A percentile compares a stretch with the other conserved stretches of the same genome.
These are phyloP conservation scores for Colletotrichum orbiculare DNA, from an alignment of 2,329 filamentous ascomycete genomes.

Conservation along the genomic window DNA sequence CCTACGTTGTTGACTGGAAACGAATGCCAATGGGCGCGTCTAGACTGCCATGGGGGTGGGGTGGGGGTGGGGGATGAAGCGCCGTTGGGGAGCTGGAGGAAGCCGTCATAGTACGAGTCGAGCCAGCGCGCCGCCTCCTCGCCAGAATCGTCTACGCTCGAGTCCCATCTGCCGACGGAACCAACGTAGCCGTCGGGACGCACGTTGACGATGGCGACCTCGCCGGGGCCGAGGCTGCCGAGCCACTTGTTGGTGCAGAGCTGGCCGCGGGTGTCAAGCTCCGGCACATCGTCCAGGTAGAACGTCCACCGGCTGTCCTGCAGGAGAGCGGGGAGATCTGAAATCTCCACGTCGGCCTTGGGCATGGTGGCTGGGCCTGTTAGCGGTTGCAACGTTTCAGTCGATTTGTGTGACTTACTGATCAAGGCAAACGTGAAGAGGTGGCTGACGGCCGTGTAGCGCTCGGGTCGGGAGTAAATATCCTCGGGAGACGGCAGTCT, in stretches of 20 bases:
- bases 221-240: slow-evolving; percentile 64
- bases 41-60: slow-evolving; percentile 31
- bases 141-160: slow-evolving; percentile 61
- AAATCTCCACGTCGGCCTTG: slow-evolving; percentile 73
- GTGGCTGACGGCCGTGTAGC: slow-evolving; percentile 75
- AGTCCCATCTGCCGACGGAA: slow-evolving; percentile 66
- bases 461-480: slow-evolving; percentile 72
- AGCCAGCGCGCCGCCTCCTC: slow-evolving; percentile 65
- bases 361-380: slow-evolving; percentile 62
- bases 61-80: slow-evolving; percentile 27
- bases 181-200: slow-evolving; percentile 81
- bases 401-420: slow-evolving; percentile 57
- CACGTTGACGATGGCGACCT: slow-evolving; percentile 74
- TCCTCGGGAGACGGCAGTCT: slow-evolving; percentile 69
- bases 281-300: slow-evolving; percentile 74
- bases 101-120: slow-evolving; percentile 64
- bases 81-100: slow-evolving; percentile 59
- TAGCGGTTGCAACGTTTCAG: slow-evolving; percentile 10
- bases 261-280: slow-evolving; percentile 62
- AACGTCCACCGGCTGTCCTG: slow-evolving; percentile 77
- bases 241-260: slow-evolving; percentile 77
- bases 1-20: slow-evolving; percentile 13
- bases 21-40: background rate
- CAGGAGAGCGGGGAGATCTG: slow-evolving; percentile 70
- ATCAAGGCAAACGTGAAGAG: slow-evolving; percentile 77